Evolutionary conservation across 2,329 filamentous ascomycete genomes (phyloP), one percentile per base, ranked within the genome.

Genomic region (Pseudopithomyces chartarum): DNA sequence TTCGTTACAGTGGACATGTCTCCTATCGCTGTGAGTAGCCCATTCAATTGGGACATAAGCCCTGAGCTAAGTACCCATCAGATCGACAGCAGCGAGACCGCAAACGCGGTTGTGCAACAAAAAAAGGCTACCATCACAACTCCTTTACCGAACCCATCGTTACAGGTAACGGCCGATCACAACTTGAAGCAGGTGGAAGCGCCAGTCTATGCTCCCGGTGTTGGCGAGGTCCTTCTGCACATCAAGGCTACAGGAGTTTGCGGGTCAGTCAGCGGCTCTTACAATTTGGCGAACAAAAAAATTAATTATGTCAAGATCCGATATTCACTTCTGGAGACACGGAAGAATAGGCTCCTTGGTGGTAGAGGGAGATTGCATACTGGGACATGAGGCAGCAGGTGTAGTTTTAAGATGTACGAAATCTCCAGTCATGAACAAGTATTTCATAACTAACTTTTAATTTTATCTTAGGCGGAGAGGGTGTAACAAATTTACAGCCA

Each of bases 251-350:
- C 85, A 2, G 86, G 86, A 42, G 85, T 89, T 36, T 89, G 87
- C 73, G 86, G 87, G 80, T 86, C 73, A 65, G 73, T 15, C 6
- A 2, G 8, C 6, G 1, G 6, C 1, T 2, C 7, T 6, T 22
- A 7, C 10, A 26, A 26, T 7, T 23, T 7, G 2, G 11, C 2
- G 15, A 46, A 39, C 4, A 3, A 13, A 8, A 36, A 34, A 17
- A 42, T 62, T 22, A 67, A 4, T 8, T 13, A 12, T 11, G 4
- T 8, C 8, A 56, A 85, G 83, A 39, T 89, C 86, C 0, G 87
- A 90, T 64, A 82, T 90, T 60, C 87, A 90, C 68, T 87, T 89
- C 63, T 90, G 87, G 87, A 86, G 86, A 64, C 77, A 80, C 0
- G 87, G 87, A 22, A 76, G 81, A 12, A 90, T 90, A 64, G 87